Evolutionary conservation across 805 yeast genomes (phyloP).

Genomic region (Monosporozyma unispora): DNA sequence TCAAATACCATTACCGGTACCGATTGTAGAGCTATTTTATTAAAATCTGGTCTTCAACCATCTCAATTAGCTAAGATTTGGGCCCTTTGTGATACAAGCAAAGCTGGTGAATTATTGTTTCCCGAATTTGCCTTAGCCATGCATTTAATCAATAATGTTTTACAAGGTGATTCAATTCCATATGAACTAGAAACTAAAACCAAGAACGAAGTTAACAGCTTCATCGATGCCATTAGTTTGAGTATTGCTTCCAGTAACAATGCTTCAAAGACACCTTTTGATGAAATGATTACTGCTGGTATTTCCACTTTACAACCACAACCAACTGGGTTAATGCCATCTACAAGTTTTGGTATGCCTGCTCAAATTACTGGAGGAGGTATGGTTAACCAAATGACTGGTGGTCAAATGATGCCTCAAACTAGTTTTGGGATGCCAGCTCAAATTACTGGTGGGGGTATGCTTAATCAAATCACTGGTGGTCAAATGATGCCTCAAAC

Average conservation of each 20-base stretch:
- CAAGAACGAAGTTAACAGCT: conserved; percentile 75
- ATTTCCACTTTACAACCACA: conserved; percentile 29
- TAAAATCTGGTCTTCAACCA: conserved; percentile 72
- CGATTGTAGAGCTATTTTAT: conserved; percentile 67
- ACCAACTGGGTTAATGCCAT: conserved; percentile 33
- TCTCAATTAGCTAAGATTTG: conserved; percentile 75
- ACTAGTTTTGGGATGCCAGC: conserved; percentile 28
- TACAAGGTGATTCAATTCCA: conserved; percentile 75
- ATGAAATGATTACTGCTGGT: conserved; percentile 25
- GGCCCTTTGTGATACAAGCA: conserved; percentile 84
- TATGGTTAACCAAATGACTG: conserved; percentile 11
- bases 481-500: conserved; percentile 24
- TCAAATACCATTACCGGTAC: conserved; percentile 51
- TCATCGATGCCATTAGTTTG: conserved; percentile 82
- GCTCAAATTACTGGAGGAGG: conserved; percentile 8
- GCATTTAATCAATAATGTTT: conserved; percentile 70
- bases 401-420: conserved; percentile 28
- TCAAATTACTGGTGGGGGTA: conserved; percentile 17
- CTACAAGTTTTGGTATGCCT: conserved; percentile 28
- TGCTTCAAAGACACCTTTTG: conserved; percentile 30
- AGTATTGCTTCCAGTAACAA: conserved; percentile 48
- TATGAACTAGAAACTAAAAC: conserved; percentile 59
- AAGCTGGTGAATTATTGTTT: conserved; percentile 74
- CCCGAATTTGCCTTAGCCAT: conserved; percentile 93
- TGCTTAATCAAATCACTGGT: conserved; percentile 44